Evolutionary conservation across 2,329 filamentous ascomycete species (phyloP), one percentile per base, ranked within the genome.

Genomic region (Blastomyces gilchristii): DNA sequence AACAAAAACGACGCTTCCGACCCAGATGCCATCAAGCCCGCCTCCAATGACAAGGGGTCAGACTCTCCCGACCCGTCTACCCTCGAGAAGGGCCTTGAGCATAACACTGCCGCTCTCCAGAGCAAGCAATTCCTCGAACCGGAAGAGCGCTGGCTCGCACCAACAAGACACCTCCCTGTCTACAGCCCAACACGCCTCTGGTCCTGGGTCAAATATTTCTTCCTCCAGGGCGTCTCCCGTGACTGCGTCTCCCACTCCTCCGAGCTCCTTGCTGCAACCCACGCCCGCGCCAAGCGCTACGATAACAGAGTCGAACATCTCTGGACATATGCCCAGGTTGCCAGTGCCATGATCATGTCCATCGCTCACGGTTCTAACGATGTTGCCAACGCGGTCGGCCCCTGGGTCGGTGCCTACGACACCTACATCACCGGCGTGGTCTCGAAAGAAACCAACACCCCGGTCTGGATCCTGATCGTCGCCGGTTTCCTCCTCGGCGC

Each of bases 291-390:
- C 9, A 72, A 74, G 45, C 70, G 71, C 6, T 81, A 80, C 65
- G 79, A 80, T 66, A 76, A 76, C 64, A 72, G 75, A 4, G 77
- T 79, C 16, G 79, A 81, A 68, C 78, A 81, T 69, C 71, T 79
- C 59, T 80, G 75, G 74, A 79, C 78, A 0, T 81, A 76, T 67
- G 74, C 71, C 56, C 77, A 79, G 67, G 74, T 79, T 12, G 69
- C 72, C 60, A 73, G 72, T 6, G 75, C 76, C 49, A 75, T 76
- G 66, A 74, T 76, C 66, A 73, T 77, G 71, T 77, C 75, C 25
- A 76, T 79, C 63, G 74, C 76, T 2, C 77, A 79, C 69, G 77
- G 77, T n/a, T 74, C 75, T 57, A 79, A 79, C 67, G 76, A 78
- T 64, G 75, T 78, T 4, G 73, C 75, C 50, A 79, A 78, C 64